Base-by-base conservation (phyloP, 306 rosid genomes). In the Lathyrus oleraceus region DNA sequence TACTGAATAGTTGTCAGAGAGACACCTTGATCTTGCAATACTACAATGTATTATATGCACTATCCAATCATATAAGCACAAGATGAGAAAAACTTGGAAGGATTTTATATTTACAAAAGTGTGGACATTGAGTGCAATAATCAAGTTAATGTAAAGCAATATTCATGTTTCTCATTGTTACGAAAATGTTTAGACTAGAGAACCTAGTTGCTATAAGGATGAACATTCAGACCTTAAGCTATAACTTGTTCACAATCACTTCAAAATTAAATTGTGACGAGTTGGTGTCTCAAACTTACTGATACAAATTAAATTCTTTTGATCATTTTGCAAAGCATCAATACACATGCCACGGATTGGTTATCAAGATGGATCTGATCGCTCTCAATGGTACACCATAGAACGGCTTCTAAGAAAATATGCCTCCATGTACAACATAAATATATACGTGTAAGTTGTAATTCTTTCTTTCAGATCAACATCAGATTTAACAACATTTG, bases 341-440 rank as follows among this genome's bases (percentile, higher is more conserved):
- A 87, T 93, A 57, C 98, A 88, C 86, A 90, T 93, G 97, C 97
- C 98, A 8, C 92, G 97, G 11, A 87, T 93, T 71, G 97, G 97
- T 74, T 90, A 87, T 81, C 92, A 90, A 87, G 98, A 85, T 71
- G 98, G 89, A 74, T 90, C 96, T 42, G 88, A 88, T 83, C 96
- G 96, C 49, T 85, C 96, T 6, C 89, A 94, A 78, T 90, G 97
- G 98, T 94, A 94, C 85, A 79, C 96, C 6, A 81, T 87, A 25
- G 98, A 94, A 71, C 89, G 98, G 44, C 96, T 94, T 66, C 86
- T 90, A 10, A 89, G 90, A 73, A 94, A 94, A 87, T 90, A 90
- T 68, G 86, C 97, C 51, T 85, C 97, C 73, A 68, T 87, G 52
- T 85, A 87, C 78, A 78, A 85, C 82, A 60, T 87, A 59, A 84